phyloP scores from a whole-genome alignment of 257 asterid genomes.

The Solanum lycopersicoides region DNA sequence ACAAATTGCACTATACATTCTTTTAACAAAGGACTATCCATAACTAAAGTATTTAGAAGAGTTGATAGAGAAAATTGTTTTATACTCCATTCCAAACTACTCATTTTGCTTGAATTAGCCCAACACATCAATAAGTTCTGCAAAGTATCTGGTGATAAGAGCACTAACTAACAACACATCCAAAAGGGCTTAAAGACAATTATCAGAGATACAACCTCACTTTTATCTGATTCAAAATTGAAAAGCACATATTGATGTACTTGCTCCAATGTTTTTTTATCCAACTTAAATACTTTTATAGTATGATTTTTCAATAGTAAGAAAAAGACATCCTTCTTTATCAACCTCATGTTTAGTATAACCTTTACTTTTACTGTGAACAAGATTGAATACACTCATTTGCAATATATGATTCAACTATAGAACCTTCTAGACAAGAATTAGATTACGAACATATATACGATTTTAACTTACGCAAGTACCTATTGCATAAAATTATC shows the following conservation, averaged over 20 bases:
- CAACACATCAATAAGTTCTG: too few species aligned
- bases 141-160: too few species aligned
- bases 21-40: too few species aligned
- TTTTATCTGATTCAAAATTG: not conserved
- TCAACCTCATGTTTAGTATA: not conserved
- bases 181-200: too few species aligned
- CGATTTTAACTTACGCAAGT: not conserved
- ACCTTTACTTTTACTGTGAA: too few species aligned
- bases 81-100: too few species aligned
- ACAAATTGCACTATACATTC: slow-evolving; percentile 59
- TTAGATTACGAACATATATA: too few species aligned
- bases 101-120: too few species aligned
- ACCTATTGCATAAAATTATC: not conserved
- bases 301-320: not conserved
- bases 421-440: not conserved
- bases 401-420: not conserved
- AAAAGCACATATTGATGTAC: not conserved
- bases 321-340: not conserved
- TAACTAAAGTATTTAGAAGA: too few species aligned
- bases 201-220: not conserved
- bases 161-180: too few species aligned
- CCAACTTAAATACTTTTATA: not conserved
- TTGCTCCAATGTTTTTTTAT: not conserved
- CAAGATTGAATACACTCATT: not conserved
- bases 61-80: too few species aligned